phyloP scores from a whole-genome alignment of 768 basidiomycete species.

The Tylopilus subfusipes region DNA sequence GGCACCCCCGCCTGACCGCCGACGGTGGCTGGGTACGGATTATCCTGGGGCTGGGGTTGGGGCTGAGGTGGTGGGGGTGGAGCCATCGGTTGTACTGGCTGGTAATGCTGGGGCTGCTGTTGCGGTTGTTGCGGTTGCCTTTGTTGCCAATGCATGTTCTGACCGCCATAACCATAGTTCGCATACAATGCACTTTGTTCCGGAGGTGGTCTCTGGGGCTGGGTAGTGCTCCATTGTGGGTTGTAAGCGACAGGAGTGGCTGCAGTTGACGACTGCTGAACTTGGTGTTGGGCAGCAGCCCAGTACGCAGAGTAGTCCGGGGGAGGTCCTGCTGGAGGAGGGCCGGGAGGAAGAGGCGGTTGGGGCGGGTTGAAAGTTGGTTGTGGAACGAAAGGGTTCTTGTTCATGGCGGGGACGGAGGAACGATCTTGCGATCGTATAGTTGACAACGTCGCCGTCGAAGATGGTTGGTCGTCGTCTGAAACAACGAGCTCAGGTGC shows the following conservation, averaged over 20 bases:
- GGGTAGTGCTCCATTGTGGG: conserved; percentile 64
- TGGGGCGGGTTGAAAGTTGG: conserved; percentile 67
- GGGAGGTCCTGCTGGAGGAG: conserved; percentile 67
- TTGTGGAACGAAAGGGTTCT: conserved; percentile 76
- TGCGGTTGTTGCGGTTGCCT: conserved; percentile 68
- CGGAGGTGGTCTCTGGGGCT: conserved; percentile 62
- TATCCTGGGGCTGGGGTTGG: conserved; percentile 62
- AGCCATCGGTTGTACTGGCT: conserved; percentile 47
- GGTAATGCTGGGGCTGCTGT: conserved; percentile 44
- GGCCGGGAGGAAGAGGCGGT: conserved; percentile 77
- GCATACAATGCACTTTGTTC: conserved; percentile 86
- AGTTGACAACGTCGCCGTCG: conserved; percentile 6
- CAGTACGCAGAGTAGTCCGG: conserved; percentile 80
- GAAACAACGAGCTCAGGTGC: conserved; percentile 21
- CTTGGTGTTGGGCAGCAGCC: conserved; percentile 53
- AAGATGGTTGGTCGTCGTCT: conserved; percentile 20
- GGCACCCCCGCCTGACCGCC: conserved; percentile 67
- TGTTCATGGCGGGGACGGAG: conserved; percentile 56
- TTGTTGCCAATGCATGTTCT: conserved; percentile 57
- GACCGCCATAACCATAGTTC: conserved; percentile 86
- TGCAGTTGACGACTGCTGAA: conserved; percentile 30
- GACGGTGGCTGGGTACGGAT: conserved; percentile 69
- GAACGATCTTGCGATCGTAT: conserved; percentile 12
- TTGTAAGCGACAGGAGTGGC: conserved; percentile 49
- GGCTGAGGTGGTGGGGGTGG: conserved; percentile 54